These are phyloP conservation scores for Neonectria faginata DNA, from an alignment of 2,329 filamentous ascomycete genomes.

Conservation along the genomic window DNA sequence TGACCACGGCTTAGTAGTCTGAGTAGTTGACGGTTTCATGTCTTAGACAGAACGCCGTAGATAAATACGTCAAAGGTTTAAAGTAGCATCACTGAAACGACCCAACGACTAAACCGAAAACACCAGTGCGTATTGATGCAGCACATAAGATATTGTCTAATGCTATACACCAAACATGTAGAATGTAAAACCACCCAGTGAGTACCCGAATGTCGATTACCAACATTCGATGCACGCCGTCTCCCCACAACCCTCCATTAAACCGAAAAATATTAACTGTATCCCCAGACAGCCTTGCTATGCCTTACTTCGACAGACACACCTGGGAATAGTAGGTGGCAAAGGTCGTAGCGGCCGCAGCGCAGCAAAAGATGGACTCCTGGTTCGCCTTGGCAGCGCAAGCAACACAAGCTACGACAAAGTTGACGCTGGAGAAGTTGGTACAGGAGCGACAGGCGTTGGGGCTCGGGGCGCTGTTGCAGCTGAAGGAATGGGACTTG, in stretches of 20 bases:
- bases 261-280: neutral
- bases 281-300: neutral
- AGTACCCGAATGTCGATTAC: neutral
- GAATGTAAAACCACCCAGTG: neutral
- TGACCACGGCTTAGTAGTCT: too few relatives aligned
- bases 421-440: constrained; percentile 28
- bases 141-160: neutral
- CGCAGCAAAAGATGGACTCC: constrained; percentile 32
- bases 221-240: neutral
- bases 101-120: neutral
- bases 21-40: too few relatives aligned
- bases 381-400: constrained; percentile 31
- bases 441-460: constrained; percentile 26
- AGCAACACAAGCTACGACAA: constrained; percentile 27
- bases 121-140: neutral
- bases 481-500: constrained; percentile 21
- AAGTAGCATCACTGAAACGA: constrained; percentile 9
- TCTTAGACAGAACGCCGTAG: too few relatives aligned
- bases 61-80: too few relatives aligned
- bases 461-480: constrained; percentile 26
- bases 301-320: constrained; percentile 27
- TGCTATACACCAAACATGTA: neutral
- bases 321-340: constrained; percentile 33
- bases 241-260: neutral
- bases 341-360: constrained; percentile 27